A percentile compares a stretch with the other conserved stretches of the same genome.
phyloP scores from a whole-genome alignment of 176 grass and related monocot genomes.

The Chloris gayana region DNA sequence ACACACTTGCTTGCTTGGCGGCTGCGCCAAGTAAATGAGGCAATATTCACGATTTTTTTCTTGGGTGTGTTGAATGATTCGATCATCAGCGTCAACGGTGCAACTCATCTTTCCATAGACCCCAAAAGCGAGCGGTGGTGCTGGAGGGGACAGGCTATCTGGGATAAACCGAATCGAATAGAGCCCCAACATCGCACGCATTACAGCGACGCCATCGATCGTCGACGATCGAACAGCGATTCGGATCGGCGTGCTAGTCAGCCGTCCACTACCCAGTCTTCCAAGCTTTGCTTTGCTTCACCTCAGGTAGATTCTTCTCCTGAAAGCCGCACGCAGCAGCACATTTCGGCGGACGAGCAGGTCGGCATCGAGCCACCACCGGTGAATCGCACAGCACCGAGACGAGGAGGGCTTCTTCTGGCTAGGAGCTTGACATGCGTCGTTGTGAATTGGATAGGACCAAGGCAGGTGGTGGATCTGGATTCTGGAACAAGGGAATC shows the following conservation, averaged over 20 bases:
- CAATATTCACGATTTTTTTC: too few species aligned
- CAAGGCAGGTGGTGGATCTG: conserved; percentile 32
- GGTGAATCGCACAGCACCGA: neutral
- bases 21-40: neutral
- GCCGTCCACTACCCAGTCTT: neutral
- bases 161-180: conserved; percentile 26
- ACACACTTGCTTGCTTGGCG: neutral
- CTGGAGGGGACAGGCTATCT: neutral
- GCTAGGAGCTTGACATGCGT: neutral
- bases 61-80: neutral
- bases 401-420: neutral
- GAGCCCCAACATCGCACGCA: neutral
- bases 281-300: neutral
- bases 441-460: neutral
- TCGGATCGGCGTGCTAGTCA: neutral
- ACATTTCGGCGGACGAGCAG: neutral
- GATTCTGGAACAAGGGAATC: conserved; percentile 41
- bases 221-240: neutral
- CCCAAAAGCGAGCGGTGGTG: neutral
- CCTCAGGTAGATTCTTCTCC: neutral
- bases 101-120: neutral
- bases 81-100: neutral
- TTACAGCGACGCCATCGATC: neutral
- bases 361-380: neutral
- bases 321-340: neutral